Base-by-base conservation (phyloP, 192 early-diverging fungal species). In the Coemansia sp. region DNA sequence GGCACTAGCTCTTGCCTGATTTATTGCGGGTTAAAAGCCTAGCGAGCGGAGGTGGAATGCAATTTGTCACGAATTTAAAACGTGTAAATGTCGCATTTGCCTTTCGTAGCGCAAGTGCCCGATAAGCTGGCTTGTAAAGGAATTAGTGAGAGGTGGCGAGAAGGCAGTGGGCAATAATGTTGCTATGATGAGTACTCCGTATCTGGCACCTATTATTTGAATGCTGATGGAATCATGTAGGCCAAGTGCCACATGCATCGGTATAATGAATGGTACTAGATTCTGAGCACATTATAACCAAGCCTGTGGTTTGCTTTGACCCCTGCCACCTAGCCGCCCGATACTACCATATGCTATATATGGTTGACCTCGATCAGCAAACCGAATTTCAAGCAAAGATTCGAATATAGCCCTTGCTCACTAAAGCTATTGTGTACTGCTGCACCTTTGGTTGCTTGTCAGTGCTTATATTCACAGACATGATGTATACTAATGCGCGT, bases 151-250 rank as follows among this genome's bases (percentile, higher is more conserved):
- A n/a, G 41, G 14, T 45, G 41, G 16, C 31, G 51, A 53, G 22
- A 53, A 23, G 25, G 37, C 7, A 51, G 31, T 10, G 38, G 19
- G 37, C 9, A 55, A 9, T 12, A 29, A 3, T 21, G 23, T 62
- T 60, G 67, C 71, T 29, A 66, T 85, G 84, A 85, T 77, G 83
- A 83, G 63, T 57, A 53, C 31, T n/a, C 59, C 29, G 39, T 59
- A 75, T 82, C 83, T 83, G 84, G 77, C 80, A 84, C 84, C 84
- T 85, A 72, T 82, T 83, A 80, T 84, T 80, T 80, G 83, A 83
- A 73, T 80, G 53, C 71, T 10, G 38, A n/a, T 6, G 25, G n/a
- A 17, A 29, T 35, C 14, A 49, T 37, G 48, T 39, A 57, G 55
- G 57, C 52, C 37, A 45, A 17, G n/a, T 17, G 49, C 22, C 22